Evolutionary conservation across 495 filamentous ascomycete species (phyloP).

Genomic region (Neurospora pannonica): DNA sequence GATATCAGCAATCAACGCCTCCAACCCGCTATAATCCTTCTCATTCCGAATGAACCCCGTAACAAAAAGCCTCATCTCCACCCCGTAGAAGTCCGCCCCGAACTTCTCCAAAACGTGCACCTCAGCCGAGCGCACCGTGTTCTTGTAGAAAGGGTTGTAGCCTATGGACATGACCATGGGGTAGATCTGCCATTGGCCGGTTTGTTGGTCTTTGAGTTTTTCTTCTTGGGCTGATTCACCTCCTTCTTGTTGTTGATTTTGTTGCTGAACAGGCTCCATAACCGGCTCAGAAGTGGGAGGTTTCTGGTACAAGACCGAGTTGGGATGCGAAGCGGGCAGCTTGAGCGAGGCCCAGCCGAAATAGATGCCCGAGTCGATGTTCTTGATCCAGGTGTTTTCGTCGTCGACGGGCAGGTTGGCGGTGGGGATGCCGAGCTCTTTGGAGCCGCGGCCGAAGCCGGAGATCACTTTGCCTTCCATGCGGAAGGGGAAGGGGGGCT

Average conservation of each 20-base stretch:
- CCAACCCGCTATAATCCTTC: conserved; percentile 74
- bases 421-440: conserved; percentile 92
- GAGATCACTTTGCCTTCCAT: conserved; percentile 79
- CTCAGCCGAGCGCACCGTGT: conserved; percentile 72
- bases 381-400: conserved; percentile 58
- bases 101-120: conserved; percentile 80
- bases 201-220: not conserved
- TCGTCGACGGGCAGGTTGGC: conserved; percentile 85
- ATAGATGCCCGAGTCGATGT: conserved; percentile 73
- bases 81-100: conserved; percentile 72
- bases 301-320: conserved; percentile 12
- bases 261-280: not conserved
- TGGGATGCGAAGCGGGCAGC: conserved; percentile 36
- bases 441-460: conserved; percentile 88
- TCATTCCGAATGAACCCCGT: conserved; percentile 85
- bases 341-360: conserved; percentile 74
- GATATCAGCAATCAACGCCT: conserved; percentile 82
- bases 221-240: not conserved
- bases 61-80: conserved; percentile 65
- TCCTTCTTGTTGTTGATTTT: not conserved
- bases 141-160: conserved; percentile 94
- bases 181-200: conserved; percentile 35
- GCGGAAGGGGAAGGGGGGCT: conserved; percentile 67
- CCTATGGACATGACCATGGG: conserved; percentile 92
- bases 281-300: conserved; percentile 7